These are phyloP conservation scores for Pythium plurisporium DNA, from an alignment of 352 stramenopile species.

Conservation along the genomic window DNA sequence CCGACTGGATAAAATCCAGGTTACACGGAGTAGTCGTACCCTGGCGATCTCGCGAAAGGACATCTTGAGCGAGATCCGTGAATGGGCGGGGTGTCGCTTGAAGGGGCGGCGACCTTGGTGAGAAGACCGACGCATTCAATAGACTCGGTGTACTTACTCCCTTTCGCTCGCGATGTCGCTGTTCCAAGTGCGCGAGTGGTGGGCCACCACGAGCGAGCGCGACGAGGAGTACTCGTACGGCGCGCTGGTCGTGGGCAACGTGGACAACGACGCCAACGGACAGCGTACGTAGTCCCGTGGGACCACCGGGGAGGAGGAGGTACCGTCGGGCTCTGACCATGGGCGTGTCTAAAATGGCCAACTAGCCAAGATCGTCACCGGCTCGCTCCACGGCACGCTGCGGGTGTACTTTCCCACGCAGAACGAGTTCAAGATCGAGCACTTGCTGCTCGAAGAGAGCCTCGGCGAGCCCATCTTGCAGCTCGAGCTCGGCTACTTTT, in stretches of 20 bases:
- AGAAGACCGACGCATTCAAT: too few relatives aligned
- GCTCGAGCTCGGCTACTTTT: constrained; percentile 78
- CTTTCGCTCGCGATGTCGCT: constrained; percentile 88
- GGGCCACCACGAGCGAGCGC: constrained; percentile 61
- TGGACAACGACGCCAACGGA: constrained; percentile 73
- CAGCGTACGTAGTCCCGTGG: too few relatives aligned
- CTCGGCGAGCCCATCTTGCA: constrained; percentile 85
- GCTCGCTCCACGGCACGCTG: constrained; percentile 81
- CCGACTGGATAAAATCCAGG: constrained; percentile 1
- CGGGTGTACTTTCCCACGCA: constrained; percentile 79
- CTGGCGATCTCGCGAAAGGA: constrained; percentile 10
- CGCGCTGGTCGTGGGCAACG: constrained; percentile 76
- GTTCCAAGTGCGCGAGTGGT: constrained; percentile 90
- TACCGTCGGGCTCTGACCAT: too few relatives aligned
- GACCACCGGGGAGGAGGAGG: too few relatives aligned
- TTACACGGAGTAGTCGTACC: background rate
- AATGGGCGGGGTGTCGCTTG: constrained; percentile 1
- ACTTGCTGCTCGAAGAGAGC: constrained; percentile 86
- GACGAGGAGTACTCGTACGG: constrained; percentile 81
- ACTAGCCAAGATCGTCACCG: constrained; percentile 89
- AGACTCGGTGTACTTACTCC: too few relatives aligned
- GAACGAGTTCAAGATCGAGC: constrained; percentile 84
- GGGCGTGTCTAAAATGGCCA: too few relatives aligned
- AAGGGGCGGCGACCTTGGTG: background rate
- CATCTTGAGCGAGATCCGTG: background rate